Percentiles rank a stretch among this genome's conserved stretches.
Conservation (phyloP, 2,329 filamentous ascomycete genomes). For the Nannizzia gypsea region DNA sequence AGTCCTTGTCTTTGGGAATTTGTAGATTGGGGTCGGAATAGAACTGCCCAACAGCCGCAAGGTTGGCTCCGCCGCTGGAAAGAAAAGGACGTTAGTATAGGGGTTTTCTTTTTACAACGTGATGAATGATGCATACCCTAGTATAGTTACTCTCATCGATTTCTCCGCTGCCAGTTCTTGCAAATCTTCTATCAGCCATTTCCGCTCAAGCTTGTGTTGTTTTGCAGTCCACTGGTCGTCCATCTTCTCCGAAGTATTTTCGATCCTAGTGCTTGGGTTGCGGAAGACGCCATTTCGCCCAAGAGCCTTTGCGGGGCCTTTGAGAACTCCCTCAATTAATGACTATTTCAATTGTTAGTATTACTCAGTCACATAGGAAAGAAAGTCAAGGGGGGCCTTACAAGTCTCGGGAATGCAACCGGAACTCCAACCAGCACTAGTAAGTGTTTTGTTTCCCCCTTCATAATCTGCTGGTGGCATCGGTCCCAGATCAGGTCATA, state of each 20-base stretch:
- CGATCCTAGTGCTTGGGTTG: slow-evolving; percentile 72
- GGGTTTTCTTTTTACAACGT: not conserved
- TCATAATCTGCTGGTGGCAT: slow-evolving; percentile 67
- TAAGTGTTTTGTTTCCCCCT: slow-evolving; percentile 78
- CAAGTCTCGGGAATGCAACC: slow-evolving; percentile 65
- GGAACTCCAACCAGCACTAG: slow-evolving; percentile 78
- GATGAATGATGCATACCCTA: slow-evolving; percentile 43
- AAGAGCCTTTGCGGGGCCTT: slow-evolving; percentile 82
- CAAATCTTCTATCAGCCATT: slow-evolving; percentile 74
- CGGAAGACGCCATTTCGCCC: slow-evolving; percentile 72
- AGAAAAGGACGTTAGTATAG: slow-evolving; percentile 2
- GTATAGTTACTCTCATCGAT: slow-evolving; percentile 78
- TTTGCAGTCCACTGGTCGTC: slow-evolving; percentile 98
- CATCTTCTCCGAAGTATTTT: slow-evolving; percentile 80
- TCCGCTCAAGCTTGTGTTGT: slow-evolving; percentile 82
- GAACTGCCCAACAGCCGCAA: slow-evolving; percentile 87
- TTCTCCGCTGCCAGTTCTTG: slow-evolving; percentile 90
- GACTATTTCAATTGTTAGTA: slow-evolving; percentile 42
- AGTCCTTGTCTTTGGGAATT: slow-evolving; percentile 78
- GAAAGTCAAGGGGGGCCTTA: slow-evolving; percentile 35
- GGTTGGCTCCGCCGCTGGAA: slow-evolving; percentile 74
- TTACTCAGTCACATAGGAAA: not conserved
- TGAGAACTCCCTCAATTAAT: slow-evolving; percentile 56
- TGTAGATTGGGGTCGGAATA: slow-evolving; percentile 79
- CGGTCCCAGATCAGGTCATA: slow-evolving; percentile 82